Base-by-base conservation (phyloP, 139 green algal genomes). In the Coelastrella sp. region DNA sequence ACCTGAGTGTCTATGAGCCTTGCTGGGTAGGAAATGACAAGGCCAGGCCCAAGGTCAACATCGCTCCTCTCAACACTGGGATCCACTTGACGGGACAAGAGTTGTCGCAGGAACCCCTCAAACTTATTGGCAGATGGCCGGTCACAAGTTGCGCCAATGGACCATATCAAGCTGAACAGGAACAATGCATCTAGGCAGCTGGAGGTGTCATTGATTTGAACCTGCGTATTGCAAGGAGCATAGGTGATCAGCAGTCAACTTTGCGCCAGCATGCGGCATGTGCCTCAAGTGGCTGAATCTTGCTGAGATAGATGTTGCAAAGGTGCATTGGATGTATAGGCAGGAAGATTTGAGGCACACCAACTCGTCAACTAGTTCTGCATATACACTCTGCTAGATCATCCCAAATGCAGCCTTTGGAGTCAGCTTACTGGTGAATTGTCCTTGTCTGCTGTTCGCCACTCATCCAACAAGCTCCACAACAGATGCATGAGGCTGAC, bases 161-260 rank as follows among this genome's bases (percentile, higher is more conserved):
- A 92, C 94, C 94, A 96, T 50, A 95, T 85, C 25, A 95, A 74
- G 21, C 89, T 86, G 72, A 96, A 96, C 34, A 96, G 80, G 85
- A 96, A 95, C 35, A 91, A 78, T 81, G 83, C 81, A 74, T 94
- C 82, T 7, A 96, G 34, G 37, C 51, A 84, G 8, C 74, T 75
- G 17, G 51, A 38, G n/a, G 71, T 51, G 40, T 90, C 81, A 17
- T 83, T 41, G 51, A 83, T 38, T 37, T 83, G 72, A 30, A 83
- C 75, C 75, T 83, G 75, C 30, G 53, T 21, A n/a, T 21, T 37
- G 69, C 45, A 64, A 64, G 53, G 53, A n/a, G n/a, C n/a, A n/a
- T n/a, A n/a, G n/a, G n/a, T n/a, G n/a, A n/a, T n/a, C n/a, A n/a
- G n/a, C n/a, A n/a, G n/a, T n/a, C n/a, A n/a, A n/a, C n/a, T n/a